Base-by-base conservation (phyloP, 1,284 basidiomycete species). In the Veloporphyrellus conicus region DNA sequence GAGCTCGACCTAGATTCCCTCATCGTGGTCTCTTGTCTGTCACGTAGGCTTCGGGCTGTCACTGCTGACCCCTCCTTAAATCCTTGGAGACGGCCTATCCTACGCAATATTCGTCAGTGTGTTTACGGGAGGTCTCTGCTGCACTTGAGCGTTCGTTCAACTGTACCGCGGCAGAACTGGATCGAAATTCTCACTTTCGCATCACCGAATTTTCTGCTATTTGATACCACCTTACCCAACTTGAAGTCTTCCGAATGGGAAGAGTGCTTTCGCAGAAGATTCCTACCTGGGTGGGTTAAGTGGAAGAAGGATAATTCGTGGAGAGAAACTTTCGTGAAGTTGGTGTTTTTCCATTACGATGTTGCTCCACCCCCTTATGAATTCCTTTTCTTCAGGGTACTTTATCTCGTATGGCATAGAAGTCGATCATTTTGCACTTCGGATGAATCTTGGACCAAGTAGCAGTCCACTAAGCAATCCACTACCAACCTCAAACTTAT, bases 391-490 rank as follows among this genome's bases (percentile, higher is more conserved):
- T 51, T 28, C 44, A 87, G 85, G 58, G 61, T 78, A 23, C 65
- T 88, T 45, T 71, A 77, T 57, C 73, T 83, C 23, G 70, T 81
- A 28, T 82, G 77, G 75, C 86, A 88, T 62, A 77, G 86, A 42
- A 76, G 72, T 58, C 71, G 70, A 28, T 79, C 79, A 3, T 72
- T 75, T 19, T 90, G 87, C 59, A 87, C 85, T n/a, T 65, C 77
- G 6, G 84, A 87, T 54, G 87, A 90, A 67, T 71, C 84, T 19
- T 90, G 87, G 87, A 89, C 86, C 38, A 87, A 81, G 83, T 88
- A 60, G 54, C 72, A 57, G 11, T 38, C 47, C 50, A 16, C 37
- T 12, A 8, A 42, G 27, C 10, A 8, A 16, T n/a, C 8, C 16
- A 27, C 7, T 36, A 12, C 20, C 41, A 38, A 25, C 32, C 38